Base-by-base conservation (phyloP, 805 yeast species). In the Cyberlindnera galapagoensis region DNA sequence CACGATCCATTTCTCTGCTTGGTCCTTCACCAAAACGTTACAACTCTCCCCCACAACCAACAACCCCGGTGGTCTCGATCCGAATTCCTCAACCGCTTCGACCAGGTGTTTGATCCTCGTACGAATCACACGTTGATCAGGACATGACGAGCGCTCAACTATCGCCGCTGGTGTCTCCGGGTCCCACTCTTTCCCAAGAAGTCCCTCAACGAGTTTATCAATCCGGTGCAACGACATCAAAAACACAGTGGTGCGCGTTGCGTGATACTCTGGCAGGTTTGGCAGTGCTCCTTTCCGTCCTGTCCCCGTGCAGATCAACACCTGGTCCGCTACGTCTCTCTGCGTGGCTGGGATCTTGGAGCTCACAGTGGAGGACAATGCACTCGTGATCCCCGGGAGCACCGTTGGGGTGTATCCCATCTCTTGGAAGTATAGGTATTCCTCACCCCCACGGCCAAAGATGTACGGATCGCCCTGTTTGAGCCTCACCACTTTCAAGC, bases 391-490 rank as follows among this genome's bases (percentile, higher is more conserved):
- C 3, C 97, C 97, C 0, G 97, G 90, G 9, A 90, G 51, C 2
- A 90, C 95, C 5, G 55, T 46, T 11, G 95, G 94, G 13, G 55
- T 64, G 46, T 50, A 85, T 0, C 95, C 95, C 46, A 80, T 71
- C 15, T 64, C 47, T 18, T 66, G 49, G 57, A 90, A 90, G 52
- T 65, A 88, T 8, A 73, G 47, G 53, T 57, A 84, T 51, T 90
- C 97, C 59, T 90, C 97, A 24, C 95, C 96, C 26, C 97, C 97
- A 42, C 97, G 74, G 4, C 97, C 97, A 54, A 85, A 90, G 20
- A 90, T 83, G 56, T 86, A 90, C 8, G 97, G 97, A 55, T 90
- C 97, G 21, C 97, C 97, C 59, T 90, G 97, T 56, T 90, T 90
- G 44, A 90, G 68, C 37, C 97, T 67, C 3, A 90, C 94, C 2